Percentiles rank a stretch among this genome's conserved stretches.
phyloP scores from a whole-genome alignment of 495 filamentous ascomycete genomes.

The Penicillium argentinense region DNA sequence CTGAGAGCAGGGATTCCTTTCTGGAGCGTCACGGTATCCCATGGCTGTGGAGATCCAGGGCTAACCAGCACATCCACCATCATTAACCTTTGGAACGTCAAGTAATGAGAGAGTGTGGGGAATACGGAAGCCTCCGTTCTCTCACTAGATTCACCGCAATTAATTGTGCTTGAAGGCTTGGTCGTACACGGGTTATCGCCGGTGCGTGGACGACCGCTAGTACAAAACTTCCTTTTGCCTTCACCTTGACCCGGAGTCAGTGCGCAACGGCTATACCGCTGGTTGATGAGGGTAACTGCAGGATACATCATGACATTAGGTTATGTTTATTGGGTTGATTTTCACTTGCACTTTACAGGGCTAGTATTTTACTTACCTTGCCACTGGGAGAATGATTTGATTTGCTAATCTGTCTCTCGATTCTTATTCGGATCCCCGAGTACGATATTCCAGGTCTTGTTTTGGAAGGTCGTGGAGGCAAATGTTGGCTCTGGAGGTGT shows the following conservation, averaged over 20 bases:
- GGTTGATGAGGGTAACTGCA: conserved; percentile 31
- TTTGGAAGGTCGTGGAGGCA: too few relatives aligned
- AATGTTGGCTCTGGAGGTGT: too few relatives aligned
- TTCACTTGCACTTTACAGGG: conserved; percentile 17
- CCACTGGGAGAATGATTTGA: too few relatives aligned
- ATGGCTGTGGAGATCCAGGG: conserved; percentile 10
- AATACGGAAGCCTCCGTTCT: background rate
- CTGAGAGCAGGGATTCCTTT: conserved; percentile 3
- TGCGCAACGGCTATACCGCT: conserved; percentile 17
- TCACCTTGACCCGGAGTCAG: conserved; percentile 6
- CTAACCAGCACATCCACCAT: conserved; percentile 21
- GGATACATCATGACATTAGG: conserved; percentile 18
- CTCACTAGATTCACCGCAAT: conserved; percentile 23
- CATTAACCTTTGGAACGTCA: background rate
- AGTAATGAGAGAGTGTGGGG: background rate
- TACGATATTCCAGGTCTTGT: too few relatives aligned
- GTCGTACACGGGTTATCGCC: conserved; percentile 33
- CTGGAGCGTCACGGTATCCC: conserved; percentile 6
- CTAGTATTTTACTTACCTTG: conserved; percentile 14
- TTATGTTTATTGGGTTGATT: conserved; percentile 23
- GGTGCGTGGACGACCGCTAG: conserved; percentile 25
- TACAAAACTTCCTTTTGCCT: conserved; percentile 12
- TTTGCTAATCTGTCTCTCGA: too few relatives aligned
- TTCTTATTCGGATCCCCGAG: too few relatives aligned
- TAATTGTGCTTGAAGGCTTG: conserved; percentile 8